Conservation (phyloP, 2,329 filamentous ascomycete species). For the Fusarium sp. region DNA sequence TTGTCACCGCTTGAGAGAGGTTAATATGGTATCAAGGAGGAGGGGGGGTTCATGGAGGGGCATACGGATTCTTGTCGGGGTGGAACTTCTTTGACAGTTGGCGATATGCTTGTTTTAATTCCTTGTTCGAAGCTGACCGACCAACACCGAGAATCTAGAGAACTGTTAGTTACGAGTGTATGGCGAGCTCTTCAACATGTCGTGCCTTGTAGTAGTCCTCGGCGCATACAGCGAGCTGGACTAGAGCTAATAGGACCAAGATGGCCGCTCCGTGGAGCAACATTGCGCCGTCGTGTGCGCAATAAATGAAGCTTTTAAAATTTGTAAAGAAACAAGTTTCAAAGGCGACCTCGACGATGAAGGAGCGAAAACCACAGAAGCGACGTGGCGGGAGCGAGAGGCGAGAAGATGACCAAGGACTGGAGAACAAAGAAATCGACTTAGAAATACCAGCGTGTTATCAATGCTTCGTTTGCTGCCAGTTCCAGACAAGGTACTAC, state of each 20-base stretch:
- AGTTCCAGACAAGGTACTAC: conserved; percentile 17
- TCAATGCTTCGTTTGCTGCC: conserved; percentile 31
- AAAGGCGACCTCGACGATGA: conserved; percentile 9
- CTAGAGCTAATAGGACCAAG: conserved; percentile 62
- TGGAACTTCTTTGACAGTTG: conserved; percentile 95
- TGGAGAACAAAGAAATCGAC: conserved; percentile 22
- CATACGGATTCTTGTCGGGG: conserved; percentile 97
- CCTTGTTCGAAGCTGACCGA: conserved; percentile 81
- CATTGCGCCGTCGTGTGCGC: conserved; percentile 54
- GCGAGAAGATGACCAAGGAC: background rate
- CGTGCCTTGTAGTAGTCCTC: conserved; percentile 84
- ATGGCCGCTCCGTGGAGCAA: conserved; percentile 62
- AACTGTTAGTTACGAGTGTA: conserved; percentile 6
- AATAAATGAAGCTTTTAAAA: conserved; percentile 17
- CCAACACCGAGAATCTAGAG: conserved; percentile 80
- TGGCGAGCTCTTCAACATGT: background rate
- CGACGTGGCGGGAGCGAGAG: conserved; percentile 13
- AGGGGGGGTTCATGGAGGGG: conserved; percentile 29
- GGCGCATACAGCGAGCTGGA: conserved; percentile 65
- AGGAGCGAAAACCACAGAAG: background rate
- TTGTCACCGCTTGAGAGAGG: conserved; percentile 72
- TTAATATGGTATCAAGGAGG: background rate
- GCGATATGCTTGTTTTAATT: conserved; percentile 94
- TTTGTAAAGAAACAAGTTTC: background rate
- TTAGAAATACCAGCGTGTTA: conserved; percentile 51